These are phyloP conservation scores for Apiotrichum porosum DNA, from an alignment of 1,284 basidiomycete species.

Conservation along the genomic window DNA sequence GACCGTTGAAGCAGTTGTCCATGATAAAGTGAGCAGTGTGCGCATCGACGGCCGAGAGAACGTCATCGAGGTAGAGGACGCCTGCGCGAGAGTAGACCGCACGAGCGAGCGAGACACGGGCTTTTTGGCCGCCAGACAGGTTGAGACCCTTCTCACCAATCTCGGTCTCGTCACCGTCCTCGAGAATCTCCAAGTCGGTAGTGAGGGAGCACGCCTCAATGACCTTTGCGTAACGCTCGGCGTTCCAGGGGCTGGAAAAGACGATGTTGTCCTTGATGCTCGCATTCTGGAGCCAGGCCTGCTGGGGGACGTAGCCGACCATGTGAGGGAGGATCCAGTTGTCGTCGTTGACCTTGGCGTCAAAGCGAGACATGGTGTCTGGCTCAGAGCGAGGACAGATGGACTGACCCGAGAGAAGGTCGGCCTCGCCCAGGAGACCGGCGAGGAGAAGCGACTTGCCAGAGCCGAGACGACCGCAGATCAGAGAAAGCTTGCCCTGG, in stretches of 20 bases:
- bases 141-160: slow-evolving; percentile 61
- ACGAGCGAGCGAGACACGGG: slow-evolving; percentile 79
- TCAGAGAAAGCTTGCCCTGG: slow-evolving; percentile 65
- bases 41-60: slow-evolving; percentile 59
- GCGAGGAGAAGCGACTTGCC: slow-evolving; percentile 74
- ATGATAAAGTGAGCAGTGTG: slow-evolving; percentile 83
- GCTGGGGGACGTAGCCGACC: slow-evolving; percentile 85
- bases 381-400: slow-evolving; percentile 77
- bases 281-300: slow-evolving; percentile 70
- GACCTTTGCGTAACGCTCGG: slow-evolving; percentile 70
- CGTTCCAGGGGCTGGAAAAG: slow-evolving; percentile 76
- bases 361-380: slow-evolving; percentile 63
- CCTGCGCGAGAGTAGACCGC: slow-evolving; percentile 90
- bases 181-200: slow-evolving; percentile 80
- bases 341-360: slow-evolving; percentile 46
- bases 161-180: slow-evolving; percentile 82
- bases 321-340: slow-evolving; percentile 72
- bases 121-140: slow-evolving; percentile 91
- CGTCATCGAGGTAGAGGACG: slow-evolving; percentile 78
- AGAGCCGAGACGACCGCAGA: slow-evolving; percentile 65
- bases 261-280: slow-evolving; percentile 92
- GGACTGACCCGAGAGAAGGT: slow-evolving; percentile 64
- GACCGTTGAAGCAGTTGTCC: slow-evolving; percentile 74
- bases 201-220: slow-evolving; percentile 71
- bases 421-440: slow-evolving; percentile 86